phyloP scores from a whole-genome alignment of 2,329 filamentous ascomycete genomes.

The Ophiostoma australiae region DNA sequence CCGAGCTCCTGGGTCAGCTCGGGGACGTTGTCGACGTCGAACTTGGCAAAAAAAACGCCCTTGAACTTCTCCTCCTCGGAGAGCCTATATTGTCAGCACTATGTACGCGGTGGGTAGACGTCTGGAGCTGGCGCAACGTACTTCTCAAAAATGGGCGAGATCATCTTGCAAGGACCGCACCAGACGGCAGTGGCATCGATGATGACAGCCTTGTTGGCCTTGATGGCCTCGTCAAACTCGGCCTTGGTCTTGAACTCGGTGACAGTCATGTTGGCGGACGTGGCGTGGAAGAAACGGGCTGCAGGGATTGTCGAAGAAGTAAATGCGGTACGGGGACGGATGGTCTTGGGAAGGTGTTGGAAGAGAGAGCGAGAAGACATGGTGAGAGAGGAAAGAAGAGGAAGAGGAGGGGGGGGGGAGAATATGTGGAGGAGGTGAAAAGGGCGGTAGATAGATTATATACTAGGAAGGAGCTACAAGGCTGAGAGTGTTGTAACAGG shows the following conservation, averaged over 20 bases:
- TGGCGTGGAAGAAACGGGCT: slow-evolving; percentile 25
- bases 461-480: slow-evolving; percentile 12
- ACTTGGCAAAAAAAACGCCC: slow-evolving; percentile 70
- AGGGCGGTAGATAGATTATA: not conserved
- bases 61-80: slow-evolving; percentile 46
- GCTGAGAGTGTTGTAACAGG: slow-evolving; percentile 3
- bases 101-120: too few relatives aligned
- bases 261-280: slow-evolving; percentile 24
- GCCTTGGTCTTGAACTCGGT: slow-evolving; percentile 25
- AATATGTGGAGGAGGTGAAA: slow-evolving; percentile 3
- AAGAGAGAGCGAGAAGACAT: not conserved
- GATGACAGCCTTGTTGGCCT: slow-evolving; percentile 53
- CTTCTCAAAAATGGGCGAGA: slow-evolving; percentile 69
- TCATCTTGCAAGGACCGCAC: slow-evolving; percentile 94
- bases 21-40: slow-evolving; percentile 80
- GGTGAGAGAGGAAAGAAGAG: not conserved
- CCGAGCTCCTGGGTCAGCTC: slow-evolving; percentile 71
- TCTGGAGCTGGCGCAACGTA: slow-evolving; percentile 37
- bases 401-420: too few relatives aligned
- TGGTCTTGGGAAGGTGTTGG: slow-evolving; percentile 1
- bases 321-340: not conserved
- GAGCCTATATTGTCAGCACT: slow-evolving; percentile 44
- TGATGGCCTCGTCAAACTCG: slow-evolving; percentile 37
- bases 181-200: slow-evolving; percentile 85
- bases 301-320: not conserved